These are phyloP conservation scores for Thielaviopsis euricoi DNA, from an alignment of 2,329 filamentous ascomycete genomes.

Conservation along the genomic window DNA sequence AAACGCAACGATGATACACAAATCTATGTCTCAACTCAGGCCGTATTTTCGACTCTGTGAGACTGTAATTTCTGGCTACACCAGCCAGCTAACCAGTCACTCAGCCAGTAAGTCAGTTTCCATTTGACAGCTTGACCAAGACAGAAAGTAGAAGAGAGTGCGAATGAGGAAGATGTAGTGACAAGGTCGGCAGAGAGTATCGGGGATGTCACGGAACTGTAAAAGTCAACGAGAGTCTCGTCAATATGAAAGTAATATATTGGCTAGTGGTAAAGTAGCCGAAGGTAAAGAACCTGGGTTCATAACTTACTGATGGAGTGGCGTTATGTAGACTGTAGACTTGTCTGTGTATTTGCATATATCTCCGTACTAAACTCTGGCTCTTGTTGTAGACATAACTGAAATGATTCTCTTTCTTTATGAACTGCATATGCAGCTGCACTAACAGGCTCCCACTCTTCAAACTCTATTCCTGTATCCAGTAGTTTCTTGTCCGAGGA, in stretches of 20 bases:
- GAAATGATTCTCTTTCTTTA: not conserved
- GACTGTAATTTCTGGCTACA: not conserved
- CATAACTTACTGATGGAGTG: no score
- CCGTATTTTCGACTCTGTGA: not conserved
- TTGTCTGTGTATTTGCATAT: no score
- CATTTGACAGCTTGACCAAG: not conserved
- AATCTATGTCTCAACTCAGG: not conserved
- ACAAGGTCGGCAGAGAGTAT: no score
- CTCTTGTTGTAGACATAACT: not conserved
- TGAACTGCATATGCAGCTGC: not conserved
- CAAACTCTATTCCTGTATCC: not conserved
- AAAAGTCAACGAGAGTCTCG: not conserved
- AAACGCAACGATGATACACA: not conserved
- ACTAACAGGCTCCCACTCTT: not conserved
- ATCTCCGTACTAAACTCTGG: no score
- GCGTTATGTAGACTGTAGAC: no score
- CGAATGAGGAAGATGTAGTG: no score
- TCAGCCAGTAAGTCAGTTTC: not conserved
- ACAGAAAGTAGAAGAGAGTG: not conserved
- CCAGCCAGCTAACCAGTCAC: not conserved
- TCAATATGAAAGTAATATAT: not conserved
- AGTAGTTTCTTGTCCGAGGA: not conserved
- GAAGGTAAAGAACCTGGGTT: not conserved
- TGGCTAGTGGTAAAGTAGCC: not conserved
- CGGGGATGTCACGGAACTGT: not conserved